phyloP scores from a whole-genome alignment of 805 yeast species.

The Metschnikowia continentalis region DNA sequence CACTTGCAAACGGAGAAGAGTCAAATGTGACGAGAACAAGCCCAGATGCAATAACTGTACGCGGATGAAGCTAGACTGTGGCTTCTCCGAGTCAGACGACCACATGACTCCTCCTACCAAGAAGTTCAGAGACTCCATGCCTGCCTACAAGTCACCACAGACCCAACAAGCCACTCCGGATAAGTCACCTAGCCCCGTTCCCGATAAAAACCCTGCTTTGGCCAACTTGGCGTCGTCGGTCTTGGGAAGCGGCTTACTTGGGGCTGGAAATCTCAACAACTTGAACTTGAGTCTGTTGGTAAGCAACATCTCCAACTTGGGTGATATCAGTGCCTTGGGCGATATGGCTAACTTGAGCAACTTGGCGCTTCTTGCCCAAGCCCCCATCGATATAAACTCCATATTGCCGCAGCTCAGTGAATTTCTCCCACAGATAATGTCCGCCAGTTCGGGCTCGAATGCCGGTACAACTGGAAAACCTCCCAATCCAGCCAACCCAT shows the following conservation, averaged over 20 bases:
- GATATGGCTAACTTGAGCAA: slow-evolving; percentile 37
- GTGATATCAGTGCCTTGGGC: slow-evolving; percentile 34
- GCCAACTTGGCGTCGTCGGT: slow-evolving; percentile 8
- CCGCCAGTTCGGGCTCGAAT: neutral
- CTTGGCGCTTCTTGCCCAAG: slow-evolving; percentile 40
- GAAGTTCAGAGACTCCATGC: slow-evolving; percentile 3
- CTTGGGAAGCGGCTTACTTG: slow-evolving; percentile 15
- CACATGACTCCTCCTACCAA: slow-evolving; percentile 8
- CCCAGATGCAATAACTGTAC: slow-evolving; percentile 78
- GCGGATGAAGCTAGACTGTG: slow-evolving; percentile 75
- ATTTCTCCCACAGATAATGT: neutral
- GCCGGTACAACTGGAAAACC: neutral
- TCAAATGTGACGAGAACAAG: slow-evolving; percentile 85
- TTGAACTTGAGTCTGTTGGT: slow-evolving; percentile 41
- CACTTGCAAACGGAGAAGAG: slow-evolving; percentile 84
- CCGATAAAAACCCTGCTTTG: neutral
- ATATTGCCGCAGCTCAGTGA: slow-evolving; percentile 23
- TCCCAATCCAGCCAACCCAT: no score
- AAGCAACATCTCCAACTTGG: slow-evolving; percentile 34
- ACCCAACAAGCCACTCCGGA: slow-evolving; percentile 25
- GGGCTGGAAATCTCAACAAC: slow-evolving; percentile 38
- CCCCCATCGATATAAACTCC: slow-evolving; percentile 37
- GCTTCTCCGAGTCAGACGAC: slow-evolving; percentile 38
- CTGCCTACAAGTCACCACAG: slow-evolving; percentile 9
- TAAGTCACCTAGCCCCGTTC: slow-evolving; percentile 21